Base-by-base conservation (phyloP, 129 eudicot species). In the Logfia minima region DNA sequence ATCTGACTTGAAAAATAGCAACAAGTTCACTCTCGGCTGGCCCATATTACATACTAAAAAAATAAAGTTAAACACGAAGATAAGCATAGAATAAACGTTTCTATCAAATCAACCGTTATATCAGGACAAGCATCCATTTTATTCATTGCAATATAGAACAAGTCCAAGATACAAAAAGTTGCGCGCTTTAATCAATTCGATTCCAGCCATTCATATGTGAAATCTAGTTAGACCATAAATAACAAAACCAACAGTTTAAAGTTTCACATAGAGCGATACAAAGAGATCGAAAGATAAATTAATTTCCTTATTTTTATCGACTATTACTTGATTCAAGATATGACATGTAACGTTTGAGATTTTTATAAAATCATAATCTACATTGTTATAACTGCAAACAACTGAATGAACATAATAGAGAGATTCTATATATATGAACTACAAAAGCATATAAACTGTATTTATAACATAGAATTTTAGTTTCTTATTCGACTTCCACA, bases 401-500 rank as follows among this genome's bases (percentile, higher is more conserved):
- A 43, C 66, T 22, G 31, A 75, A 75, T 39, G 28, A 26, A 63
- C 18, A n/a, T 11, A 22, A 58, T 59, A 35, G 43, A 68, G 41
- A 58, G 16, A 70, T 39, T 29, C 76, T 74, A 75, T 61, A 71
- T 66, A 75, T 60, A 72, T 8, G 61, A 67, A 60, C 82, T 77
- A 77, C 79, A 69, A 11, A 72, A 64, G 68, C 59, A 70, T 75
- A 70, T 70, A 70, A 80, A 66, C 21, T n/a, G 56, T 32, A 63
- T 74, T 28, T 60, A 56, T 65, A 52, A 72, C 53, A 70, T 55
- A 69, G 68, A 67, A 58, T 48, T 84, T 58, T 58, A 80, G 35
- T 66, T 31, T 72, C 68, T 78, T 48, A 90, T 69, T 67, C 87
- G 79, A 75, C 97, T 83, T 41, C 86, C 84, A 56, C 98, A 93